Evolutionary conservation across 192 early-diverging fungal genomes (phyloP), one percentile per base, ranked within the genome.

Genomic region (Kickxella alabastrina): DNA sequence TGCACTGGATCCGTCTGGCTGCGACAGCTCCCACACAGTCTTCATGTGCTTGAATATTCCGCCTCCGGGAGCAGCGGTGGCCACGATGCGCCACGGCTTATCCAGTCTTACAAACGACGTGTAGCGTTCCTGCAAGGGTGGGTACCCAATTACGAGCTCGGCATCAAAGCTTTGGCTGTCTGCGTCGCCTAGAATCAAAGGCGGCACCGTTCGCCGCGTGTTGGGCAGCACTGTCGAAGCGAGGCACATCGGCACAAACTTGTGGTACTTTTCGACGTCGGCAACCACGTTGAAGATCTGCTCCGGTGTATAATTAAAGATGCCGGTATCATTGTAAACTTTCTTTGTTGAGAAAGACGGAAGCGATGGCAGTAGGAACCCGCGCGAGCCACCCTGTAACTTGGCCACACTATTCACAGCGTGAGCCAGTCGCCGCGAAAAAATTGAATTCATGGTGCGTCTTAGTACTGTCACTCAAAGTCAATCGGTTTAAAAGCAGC

Each of bases 191-290:
- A n/a, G n/a, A n/a, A n/a, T n/a, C n/a, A n/a, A n/a, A n/a, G n/a
- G n/a, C n/a, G n/a, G n/a, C n/a, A n/a, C n/a, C 0, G 35, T 40
- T n/a, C 46, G 68, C 42, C 18, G 52, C 0, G 25, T 61, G 44
- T 14, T 51, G 25, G 21, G 79, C 41, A 26, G 63, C 52, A 52
- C 87, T n/a, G 27, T 61, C 57, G 89, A 90, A 43, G 61, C 57
- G 6, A 80, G 81, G 64, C 90, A 91, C 81, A 85, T 88, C 4
- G 91, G 93, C 44, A 96, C 77, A 76, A 92, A 96, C 28, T 76
- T 64, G 28, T 82, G 53, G 68, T 96, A 96, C 19, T 85, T 74
- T 44, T 85, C 79, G 5, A 93, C 83, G 70, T 93, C 89, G 10
- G 90, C 66, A 8, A 92, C 89, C 7, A 96, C 66, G 28, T 80